Evolutionary conservation across 1,284 basidiomycete species (phyloP), one percentile per base, ranked within the genome.

Genomic region (Xanthoconium separans): DNA sequence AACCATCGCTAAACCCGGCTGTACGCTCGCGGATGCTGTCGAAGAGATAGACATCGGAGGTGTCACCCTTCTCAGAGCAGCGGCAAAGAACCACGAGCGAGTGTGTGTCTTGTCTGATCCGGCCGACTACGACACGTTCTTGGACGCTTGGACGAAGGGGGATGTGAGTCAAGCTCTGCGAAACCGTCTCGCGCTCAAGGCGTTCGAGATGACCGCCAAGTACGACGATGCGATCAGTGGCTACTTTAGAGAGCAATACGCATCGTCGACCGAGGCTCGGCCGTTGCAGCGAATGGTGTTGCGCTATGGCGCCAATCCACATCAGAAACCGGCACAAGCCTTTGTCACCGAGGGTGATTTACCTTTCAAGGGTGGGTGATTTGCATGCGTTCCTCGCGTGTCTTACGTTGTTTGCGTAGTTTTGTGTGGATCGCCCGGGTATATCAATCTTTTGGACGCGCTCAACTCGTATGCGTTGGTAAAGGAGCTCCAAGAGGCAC

Each of bases 21-120:
- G 95, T 73, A 93, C 93, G 16, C 84, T 98, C 59, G 85, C 92
- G 4, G 88, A 92, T 57, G 96, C 96, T 13, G 88, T 98, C 54
- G 97, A 99, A 72, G 97, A 99, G 76, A 91, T 99, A 64, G 97
- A 99, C 75, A 99, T 99, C 60, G 97, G 97, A 7, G 97, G 97
- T 45, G 97, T 99, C 41, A 99, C 97, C 2, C 88, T 99, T 24
- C 86, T 99, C 49, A 91, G 97, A 53, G 97, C 97, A 8, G 97
- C 95, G 6, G 97, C 97, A 55, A 99, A 99, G 78, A 99, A 99
- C 76, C 97, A 99, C 76, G 90, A 84, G 57, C 91, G 95, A 48
- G 93, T 96, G 22, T 89, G 89, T 30, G 89, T 99, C 56, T 81
- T 99, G 53, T 97, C 92, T 49, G 94, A 97, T 70, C 97, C 97